phyloP scores from a whole-genome alignment of 164 flowering plant species.

The Stephania cephalantha region DNA sequence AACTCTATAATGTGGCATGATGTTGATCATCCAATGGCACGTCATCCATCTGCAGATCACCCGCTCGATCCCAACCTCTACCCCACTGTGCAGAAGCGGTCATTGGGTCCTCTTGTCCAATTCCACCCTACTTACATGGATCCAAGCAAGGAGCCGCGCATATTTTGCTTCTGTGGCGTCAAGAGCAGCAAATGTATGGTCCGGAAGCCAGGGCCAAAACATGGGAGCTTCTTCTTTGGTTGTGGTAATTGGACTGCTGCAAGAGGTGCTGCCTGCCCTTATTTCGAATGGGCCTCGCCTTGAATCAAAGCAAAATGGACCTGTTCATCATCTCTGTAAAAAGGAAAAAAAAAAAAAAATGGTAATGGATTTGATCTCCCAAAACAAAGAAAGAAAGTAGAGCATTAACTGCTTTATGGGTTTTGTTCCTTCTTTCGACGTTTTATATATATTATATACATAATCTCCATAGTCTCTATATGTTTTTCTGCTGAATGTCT shows the following conservation, averaged over 20 bases:
- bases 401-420: conserved; percentile 13
- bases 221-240: conserved; percentile 79
- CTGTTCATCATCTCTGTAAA: conserved; percentile 7
- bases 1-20: conserved; percentile 61
- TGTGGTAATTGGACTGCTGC: conserved; percentile 87
- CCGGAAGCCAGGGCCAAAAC: conserved; percentile 70
- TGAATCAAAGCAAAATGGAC: conserved; percentile 16
- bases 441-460: neutral
- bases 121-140: conserved; percentile 28
- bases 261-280: conserved; percentile 69
- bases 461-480: conserved; percentile 3
- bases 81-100: conserved; percentile 26
- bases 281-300: conserved; percentile 68
- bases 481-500: neutral
- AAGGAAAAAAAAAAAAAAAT: conserved; percentile 11
- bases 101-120: conserved; percentile 25
- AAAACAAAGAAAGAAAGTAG: neutral
- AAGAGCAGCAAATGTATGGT: conserved; percentile 55
- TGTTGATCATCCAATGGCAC: conserved; percentile 28
- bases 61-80: conserved; percentile 18
- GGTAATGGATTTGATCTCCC: conserved; percentile 11
- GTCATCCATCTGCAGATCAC: conserved; percentile 37
- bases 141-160: conserved; percentile 20
- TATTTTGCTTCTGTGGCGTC: conserved; percentile 70
- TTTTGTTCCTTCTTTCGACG: conserved; percentile 17